These are phyloP conservation scores for Nosema muscidifuracis DNA, from an alignment of 371 early-diverging fungal genomes.

Conservation along the genomic window DNA sequence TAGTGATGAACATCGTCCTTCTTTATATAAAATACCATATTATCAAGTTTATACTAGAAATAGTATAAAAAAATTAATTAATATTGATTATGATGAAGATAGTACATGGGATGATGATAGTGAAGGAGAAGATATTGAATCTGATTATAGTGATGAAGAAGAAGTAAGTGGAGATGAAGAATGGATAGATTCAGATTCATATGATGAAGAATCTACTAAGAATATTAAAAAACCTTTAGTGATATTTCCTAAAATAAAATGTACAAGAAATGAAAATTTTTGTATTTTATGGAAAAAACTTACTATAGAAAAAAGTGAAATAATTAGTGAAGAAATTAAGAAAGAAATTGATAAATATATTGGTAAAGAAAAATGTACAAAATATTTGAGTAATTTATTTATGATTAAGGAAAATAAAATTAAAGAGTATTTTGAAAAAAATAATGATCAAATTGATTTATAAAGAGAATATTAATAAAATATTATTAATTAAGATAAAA, in stretches of 20 bases:
- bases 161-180: background rate
- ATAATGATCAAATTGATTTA: too few relatives aligned
- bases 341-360: background rate
- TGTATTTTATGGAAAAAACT: background rate
- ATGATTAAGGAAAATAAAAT: too few relatives aligned
- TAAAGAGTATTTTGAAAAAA: too few relatives aligned
- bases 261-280: background rate
- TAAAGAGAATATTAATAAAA: too few relatives aligned
- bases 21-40: background rate
- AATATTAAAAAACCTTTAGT: background rate
- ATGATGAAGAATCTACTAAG: background rate
- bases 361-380: too few relatives aligned
- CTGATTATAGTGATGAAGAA: constrained; percentile 4
- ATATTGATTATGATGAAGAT: constrained; percentile 18
- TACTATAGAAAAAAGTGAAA: background rate
- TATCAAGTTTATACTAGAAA: background rate
- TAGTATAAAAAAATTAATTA: background rate
- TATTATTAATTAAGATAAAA: too few relatives aligned
- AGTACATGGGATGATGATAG: constrained; percentile 19
- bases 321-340: background rate
- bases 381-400: too few relatives aligned
- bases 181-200: constrained; percentile 2
- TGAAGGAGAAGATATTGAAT: constrained; percentile 4
- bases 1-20: background rate
- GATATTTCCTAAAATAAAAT: constrained; percentile 5